These are phyloP conservation scores for Beauveria asiatica DNA, from an alignment of 2,329 filamentous ascomycete species.

Conservation along the genomic window DNA sequence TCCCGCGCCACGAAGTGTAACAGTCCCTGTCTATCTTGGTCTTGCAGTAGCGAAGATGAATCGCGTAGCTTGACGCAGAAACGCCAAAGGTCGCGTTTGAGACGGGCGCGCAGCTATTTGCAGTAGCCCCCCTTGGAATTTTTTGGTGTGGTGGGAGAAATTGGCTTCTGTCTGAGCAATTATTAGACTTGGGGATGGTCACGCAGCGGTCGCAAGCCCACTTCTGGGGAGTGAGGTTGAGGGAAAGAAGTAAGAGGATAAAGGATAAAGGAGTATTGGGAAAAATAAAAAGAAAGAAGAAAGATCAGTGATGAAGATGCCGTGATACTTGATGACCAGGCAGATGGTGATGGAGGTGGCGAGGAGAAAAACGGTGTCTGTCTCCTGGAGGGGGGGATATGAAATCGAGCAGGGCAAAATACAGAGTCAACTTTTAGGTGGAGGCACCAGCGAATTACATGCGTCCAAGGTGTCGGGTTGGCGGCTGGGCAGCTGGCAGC, in stretches of 20 bases:
- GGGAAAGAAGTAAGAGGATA: not conserved
- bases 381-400: not conserved
- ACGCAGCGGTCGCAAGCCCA: not conserved
- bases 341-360: slow-evolving; percentile 7
- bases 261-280: not conserved
- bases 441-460: slow-evolving; percentile 2
- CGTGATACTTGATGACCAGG: not conserved
- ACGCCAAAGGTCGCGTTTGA: slow-evolving; percentile 1
- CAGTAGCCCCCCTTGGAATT: slow-evolving; percentile 4
- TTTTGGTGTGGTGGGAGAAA: slow-evolving; percentile 1
- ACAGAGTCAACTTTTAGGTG: not conserved
- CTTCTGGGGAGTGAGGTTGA: not conserved
- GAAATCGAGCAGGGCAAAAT: slow-evolving; percentile 7
- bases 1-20: slow-evolving; percentile 1
- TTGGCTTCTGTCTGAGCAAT: not conserved
- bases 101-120: slow-evolving; percentile 3
- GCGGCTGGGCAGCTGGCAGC: too few relatives aligned
- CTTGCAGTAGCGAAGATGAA: not conserved
- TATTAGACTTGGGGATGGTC: slow-evolving; percentile 2
- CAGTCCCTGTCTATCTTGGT: not conserved
- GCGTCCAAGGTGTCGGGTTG: not conserved
- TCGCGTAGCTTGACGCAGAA: not conserved
- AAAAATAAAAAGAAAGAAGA: not conserved
- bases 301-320: not conserved
- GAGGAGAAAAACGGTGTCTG: slow-evolving; percentile 1